These are phyloP conservation scores for Termitomyces sp. DNA, from an alignment of 768 basidiomycete species.

Conservation along the genomic window DNA sequence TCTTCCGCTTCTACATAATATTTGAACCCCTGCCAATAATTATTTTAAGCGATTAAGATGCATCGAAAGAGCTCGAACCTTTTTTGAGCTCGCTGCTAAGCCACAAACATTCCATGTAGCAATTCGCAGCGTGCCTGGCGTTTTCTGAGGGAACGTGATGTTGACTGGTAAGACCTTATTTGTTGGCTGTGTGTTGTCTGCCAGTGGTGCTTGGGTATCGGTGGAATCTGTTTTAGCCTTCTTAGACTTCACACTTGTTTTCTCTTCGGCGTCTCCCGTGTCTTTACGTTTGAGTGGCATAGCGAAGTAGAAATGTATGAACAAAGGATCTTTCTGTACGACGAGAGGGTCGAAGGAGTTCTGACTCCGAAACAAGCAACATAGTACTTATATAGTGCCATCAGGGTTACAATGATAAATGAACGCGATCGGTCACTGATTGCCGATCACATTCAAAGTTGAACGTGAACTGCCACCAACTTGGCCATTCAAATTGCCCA, in stretches of 20 bases:
- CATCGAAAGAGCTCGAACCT: conserved; percentile 38
- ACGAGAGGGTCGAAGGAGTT: neutral
- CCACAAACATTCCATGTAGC: conserved; percentile 83
- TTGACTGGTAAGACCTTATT: conserved; percentile 69
- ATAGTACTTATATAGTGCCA: too few species aligned
- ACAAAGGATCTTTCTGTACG: neutral
- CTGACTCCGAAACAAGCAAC: neutral
- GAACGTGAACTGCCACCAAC: neutral
- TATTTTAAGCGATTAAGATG: neutral
- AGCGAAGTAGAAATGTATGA: neutral
- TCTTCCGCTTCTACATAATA: conserved; percentile 83
- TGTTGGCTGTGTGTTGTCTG: conserved; percentile 57
- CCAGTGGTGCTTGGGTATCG: neutral
- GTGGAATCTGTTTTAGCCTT: conserved; percentile 11
- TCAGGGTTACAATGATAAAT: conserved; percentile 6
- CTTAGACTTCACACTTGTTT: conserved; percentile 18
- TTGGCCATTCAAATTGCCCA: neutral
- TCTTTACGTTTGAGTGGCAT: conserved; percentile 17
- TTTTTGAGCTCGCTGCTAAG: conserved; percentile 70
- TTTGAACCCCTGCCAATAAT: conserved; percentile 64
- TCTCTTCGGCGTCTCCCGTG: conserved; percentile 24
- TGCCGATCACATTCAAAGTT: conserved; percentile 9
- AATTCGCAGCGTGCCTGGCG: conserved; percentile 47
- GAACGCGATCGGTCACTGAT: conserved; percentile 8
- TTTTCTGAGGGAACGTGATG: conserved; percentile 53